A percentile compares a stretch with the other conserved stretches of the same genome.
These are phyloP conservation scores for Themeda triandra DNA, from an alignment of 176 grass and related monocot genomes.

Conservation along the genomic window DNA sequence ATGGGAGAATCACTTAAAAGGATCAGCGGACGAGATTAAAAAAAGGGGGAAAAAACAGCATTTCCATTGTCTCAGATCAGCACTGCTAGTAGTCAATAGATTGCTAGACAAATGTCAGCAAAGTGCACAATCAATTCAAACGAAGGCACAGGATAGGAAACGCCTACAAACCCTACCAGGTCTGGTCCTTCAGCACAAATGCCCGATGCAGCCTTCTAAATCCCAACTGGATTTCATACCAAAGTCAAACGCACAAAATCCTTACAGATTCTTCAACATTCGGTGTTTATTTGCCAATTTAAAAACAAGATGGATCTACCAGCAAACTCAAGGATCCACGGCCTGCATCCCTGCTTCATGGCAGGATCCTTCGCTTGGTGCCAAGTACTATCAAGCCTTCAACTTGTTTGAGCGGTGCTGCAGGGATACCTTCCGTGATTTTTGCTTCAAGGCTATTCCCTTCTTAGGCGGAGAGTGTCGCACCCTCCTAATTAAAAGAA, in stretches of 20 bases:
- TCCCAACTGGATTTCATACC: not conserved
- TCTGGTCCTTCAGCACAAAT: not conserved
- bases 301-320: not conserved
- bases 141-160: not conserved
- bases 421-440: conserved; percentile 14
- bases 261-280: not conserved
- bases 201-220: not conserved
- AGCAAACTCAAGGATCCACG: not conserved
- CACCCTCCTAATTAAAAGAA: conserved; percentile 18
- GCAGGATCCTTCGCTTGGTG: not conserved
- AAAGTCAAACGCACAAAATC: conserved; percentile 10
- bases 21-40: not conserved
- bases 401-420: conserved; percentile 17
- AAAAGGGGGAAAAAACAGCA: not conserved
- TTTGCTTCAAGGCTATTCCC: conserved; percentile 35
- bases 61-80: not conserved
- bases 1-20: too few species aligned
- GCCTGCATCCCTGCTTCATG: not conserved
- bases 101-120: not conserved
- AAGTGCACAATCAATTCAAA: not conserved
- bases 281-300: conserved; percentile 26
- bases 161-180: not conserved
- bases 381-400: not conserved
- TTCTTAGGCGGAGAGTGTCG: conserved; percentile 30
- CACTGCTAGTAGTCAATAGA: not conserved